phyloP scores from a whole-genome alignment of 441 rosid species.

The Euphorbia schlechtendalii region DNA sequence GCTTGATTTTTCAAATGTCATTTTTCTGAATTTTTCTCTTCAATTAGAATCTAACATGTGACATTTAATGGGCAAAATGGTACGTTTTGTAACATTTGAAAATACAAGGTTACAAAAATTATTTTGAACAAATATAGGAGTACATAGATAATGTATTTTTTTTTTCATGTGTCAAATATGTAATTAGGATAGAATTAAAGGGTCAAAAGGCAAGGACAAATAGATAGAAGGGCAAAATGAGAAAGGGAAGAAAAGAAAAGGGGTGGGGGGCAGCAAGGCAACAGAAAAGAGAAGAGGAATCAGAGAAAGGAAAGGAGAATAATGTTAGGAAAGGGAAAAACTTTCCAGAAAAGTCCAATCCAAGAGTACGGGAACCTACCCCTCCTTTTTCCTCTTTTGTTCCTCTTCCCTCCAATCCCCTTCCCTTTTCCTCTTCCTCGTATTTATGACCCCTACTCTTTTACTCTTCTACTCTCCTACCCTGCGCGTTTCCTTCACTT shows the following conservation, averaged over 20 bases:
- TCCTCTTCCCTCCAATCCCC: constrained; percentile 37
- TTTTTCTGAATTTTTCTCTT: too few relatives aligned
- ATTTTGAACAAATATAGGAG: too few relatives aligned
- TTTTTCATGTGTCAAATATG: too few relatives aligned
- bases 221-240: constrained; percentile 1
- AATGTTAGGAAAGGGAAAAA: constrained; percentile 69
- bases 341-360: constrained; percentile 85
- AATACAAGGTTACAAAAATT: too few relatives aligned
- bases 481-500: constrained; percentile 24
- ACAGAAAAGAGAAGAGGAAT: constrained; percentile 9
- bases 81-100: too few relatives aligned
- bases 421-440: constrained; percentile 41
- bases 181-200: neutral
- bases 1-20: too few relatives aligned
- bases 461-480: constrained; percentile 17
- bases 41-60: too few relatives aligned
- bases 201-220: neutral
- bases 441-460: constrained; percentile 30
- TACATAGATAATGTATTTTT: too few relatives aligned
- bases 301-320: constrained; percentile 68
- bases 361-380: constrained; percentile 70
- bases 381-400: constrained; percentile 44
- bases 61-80: too few relatives aligned
- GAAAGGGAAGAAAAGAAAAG: neutral
- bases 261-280: neutral